Evolutionary conservation across 78 protist genomes (phyloP).

Genomic region (Guillardia theta): DNA sequence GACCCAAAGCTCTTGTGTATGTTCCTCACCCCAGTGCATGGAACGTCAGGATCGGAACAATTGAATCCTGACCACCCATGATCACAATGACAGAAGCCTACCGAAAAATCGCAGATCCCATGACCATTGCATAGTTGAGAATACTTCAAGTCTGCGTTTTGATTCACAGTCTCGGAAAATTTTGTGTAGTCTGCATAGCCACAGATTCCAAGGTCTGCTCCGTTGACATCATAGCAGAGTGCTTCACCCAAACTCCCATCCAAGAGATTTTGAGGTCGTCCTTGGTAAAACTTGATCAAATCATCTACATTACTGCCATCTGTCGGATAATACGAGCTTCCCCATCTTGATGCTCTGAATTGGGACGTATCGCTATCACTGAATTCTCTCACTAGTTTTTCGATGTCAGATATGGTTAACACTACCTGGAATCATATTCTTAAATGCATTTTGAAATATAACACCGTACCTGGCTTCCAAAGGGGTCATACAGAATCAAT

Average conservation of each 20-base stretch:
- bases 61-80: not conserved
- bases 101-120: not conserved
- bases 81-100: not conserved
- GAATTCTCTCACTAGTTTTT: not conserved
- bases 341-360: not conserved
- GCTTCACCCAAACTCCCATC: not conserved
- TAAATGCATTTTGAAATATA: too few relatives aligned
- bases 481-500: not conserved
- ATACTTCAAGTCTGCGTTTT: not conserved
- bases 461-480: too few relatives aligned
- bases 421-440: too few relatives aligned
- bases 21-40: not conserved
- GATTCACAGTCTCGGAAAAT: not conserved
- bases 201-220: not conserved
- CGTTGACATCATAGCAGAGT: not conserved
- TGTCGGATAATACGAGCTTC: not conserved
- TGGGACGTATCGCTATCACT: not conserved
- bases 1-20: not conserved
- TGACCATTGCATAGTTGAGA: not conserved
- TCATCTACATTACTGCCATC: not conserved
- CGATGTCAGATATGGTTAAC: not conserved
- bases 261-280: not conserved
- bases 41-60: not conserved
- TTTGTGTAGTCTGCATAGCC: not conserved
- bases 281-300: not conserved